Conservation (phyloP, 1,139 yeast species). For the Hemisphaericaspora lyxosophila region DNA sequence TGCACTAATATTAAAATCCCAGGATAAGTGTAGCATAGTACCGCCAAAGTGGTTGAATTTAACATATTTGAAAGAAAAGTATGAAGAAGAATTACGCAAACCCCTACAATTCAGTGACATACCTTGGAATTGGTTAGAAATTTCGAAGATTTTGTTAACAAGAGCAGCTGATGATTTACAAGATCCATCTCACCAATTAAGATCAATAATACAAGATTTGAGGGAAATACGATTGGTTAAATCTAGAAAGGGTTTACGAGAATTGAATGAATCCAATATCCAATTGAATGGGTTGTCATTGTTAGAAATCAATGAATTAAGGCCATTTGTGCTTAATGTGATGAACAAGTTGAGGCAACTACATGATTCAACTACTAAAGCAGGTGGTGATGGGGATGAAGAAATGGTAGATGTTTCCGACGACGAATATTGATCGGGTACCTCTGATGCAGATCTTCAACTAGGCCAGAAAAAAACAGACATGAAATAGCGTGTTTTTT, state of each 20-base stretch:
- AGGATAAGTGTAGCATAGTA: conserved; percentile 80
- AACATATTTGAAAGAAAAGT: conserved; percentile 52
- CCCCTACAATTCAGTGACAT: conserved; percentile 64
- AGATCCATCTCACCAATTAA: conserved; percentile 62
- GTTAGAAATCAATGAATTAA: conserved; percentile 81
- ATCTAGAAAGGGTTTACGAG: conserved; percentile 73
- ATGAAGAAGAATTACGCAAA: conserved; percentile 65
- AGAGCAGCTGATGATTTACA: conserved; percentile 73
- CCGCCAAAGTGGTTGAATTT: conserved; percentile 86
- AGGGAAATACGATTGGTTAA: conserved; percentile 82
- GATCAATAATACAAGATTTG: conserved; percentile 76
- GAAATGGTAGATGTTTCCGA: conserved; percentile 18
- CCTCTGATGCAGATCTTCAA: too few species aligned
- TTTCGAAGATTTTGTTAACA: conserved; percentile 65
- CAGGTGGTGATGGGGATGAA: conserved; percentile 23
- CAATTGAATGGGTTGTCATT: conserved; percentile 80
- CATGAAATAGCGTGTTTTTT: too few species aligned
- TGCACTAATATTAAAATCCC: conserved; percentile 78
- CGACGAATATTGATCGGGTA: conserved; percentile 11
- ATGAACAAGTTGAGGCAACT: conserved; percentile 73
- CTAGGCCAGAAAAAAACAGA: too few species aligned
- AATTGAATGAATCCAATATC: conserved; percentile 79
- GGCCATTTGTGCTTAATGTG: conserved; percentile 76
- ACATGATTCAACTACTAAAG: conserved; percentile 39
- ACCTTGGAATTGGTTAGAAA: conserved; percentile 88